Evolutionary conservation across 1,139 yeast species (phyloP).

Genomic region (Debaryomyces coudertii): DNA sequence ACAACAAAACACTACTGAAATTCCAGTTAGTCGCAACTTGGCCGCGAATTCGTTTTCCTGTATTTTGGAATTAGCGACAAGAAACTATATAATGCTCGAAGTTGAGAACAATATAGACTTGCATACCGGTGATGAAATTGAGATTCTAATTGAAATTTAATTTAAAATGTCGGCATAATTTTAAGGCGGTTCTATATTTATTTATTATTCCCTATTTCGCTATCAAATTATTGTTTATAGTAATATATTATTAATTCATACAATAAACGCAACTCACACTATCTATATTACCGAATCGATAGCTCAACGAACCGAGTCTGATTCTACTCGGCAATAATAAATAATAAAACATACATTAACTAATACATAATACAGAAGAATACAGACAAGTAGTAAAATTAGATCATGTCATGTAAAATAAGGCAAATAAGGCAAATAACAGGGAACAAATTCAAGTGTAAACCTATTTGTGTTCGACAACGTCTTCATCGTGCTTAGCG

Average conservation of each 20-base stretch:
- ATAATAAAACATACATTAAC: slow-evolving; percentile 7
- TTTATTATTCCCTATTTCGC: background rate
- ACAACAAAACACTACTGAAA: slow-evolving; percentile 19
- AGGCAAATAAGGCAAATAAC: slow-evolving; percentile 4
- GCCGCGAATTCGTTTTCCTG: slow-evolving; percentile 46
- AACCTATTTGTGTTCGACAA: slow-evolving; percentile 8
- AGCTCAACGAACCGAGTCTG: background rate
- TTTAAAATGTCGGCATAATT: background rate
- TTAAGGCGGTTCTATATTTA: background rate
- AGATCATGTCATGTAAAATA: slow-evolving; percentile 7
- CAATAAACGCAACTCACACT: no score
- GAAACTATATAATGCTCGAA: slow-evolving; percentile 12
- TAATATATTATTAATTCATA: no score
- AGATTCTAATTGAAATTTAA: slow-evolving; percentile 10
- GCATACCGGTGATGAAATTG: slow-evolving; percentile 11
- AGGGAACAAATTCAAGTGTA: background rate
- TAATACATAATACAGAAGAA: slow-evolving; percentile 10
- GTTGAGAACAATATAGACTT: slow-evolving; percentile 6
- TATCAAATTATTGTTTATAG: background rate
- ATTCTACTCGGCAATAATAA: background rate
- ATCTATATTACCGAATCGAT: no score
- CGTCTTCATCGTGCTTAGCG: slow-evolving; percentile 43
- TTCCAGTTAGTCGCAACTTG: slow-evolving; percentile 23
- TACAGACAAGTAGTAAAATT: slow-evolving; percentile 8
- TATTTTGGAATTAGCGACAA: slow-evolving; percentile 40